Evolutionary conservation across 1,284 basidiomycete genomes (phyloP), one percentile per base, ranked within the genome.

Genomic region (Prillingera fragicola): DNA sequence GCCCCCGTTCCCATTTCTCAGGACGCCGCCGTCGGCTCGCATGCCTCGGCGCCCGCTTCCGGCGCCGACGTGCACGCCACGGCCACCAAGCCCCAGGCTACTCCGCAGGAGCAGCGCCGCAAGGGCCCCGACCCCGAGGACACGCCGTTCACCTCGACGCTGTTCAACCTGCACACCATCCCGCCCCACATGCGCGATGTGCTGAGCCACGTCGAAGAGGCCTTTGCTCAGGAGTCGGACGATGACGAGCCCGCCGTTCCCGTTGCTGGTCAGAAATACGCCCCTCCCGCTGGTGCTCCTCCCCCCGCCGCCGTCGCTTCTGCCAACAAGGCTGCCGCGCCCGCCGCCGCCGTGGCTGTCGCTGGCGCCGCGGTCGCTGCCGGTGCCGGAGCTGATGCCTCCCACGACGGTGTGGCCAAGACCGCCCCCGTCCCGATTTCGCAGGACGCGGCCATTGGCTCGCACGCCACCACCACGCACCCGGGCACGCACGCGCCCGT

Each of bases 331-430:
- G 87, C 67, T 91, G 91, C 73, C 90, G 86, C 65, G 86, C 85
- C 54, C 77, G 78, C 27, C 92, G 86, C 18, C 86, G 76, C 71
- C 89, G 92, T 41, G 87, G 77, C 84, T 88, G 90, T 78, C 89
- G 91, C 73, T 90, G 89, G 71, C 92, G 90, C 36, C 87, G 76
- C 41, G 91, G 70, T 15, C 12, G 34, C 38, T 24, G 33, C 46
- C 15, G 15, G 35, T 8, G 13, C 51, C 27, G 43, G 33, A 21
- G 29, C 43, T 26, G 18, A 41, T 22, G 23, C 36, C 13, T 26
- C 45, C 19, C 32, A 34, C 18, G 15, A 27, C 19, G 28, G 17
- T n/a, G n/a, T n/a, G n/a, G n/a, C n/a, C n/a, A n/a, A 41, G 27
- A 27, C 12, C 6, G 14, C 6, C 23, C 23, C 25, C 23, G 32